Base-by-base conservation (phyloP, 306 rosid species). In the Cicer pinnatifidum region DNA sequence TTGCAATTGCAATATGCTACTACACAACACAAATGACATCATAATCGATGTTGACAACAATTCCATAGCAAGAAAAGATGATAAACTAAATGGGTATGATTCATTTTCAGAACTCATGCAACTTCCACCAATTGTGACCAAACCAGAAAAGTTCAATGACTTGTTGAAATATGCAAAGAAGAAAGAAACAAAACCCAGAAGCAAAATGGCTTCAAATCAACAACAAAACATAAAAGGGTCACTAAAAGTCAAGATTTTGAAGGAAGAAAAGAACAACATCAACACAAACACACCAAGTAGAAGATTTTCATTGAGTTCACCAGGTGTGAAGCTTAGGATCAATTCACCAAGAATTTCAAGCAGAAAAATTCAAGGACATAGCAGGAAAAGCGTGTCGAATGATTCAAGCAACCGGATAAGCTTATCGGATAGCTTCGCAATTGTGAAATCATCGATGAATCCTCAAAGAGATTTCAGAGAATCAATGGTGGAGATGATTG, bases 401-500 rank as follows among this genome's bases (percentile, higher is more conserved):
- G 47, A 10, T 1, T 23, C 81, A 0, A 68, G 78, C 7, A 64
- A 71, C n/a, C 76, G 85, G 81, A 82, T 82, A 72, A 88, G 90
- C 59, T 77, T 94, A 0, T 87, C 92, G 0, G 89, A 85, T 12
- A 86, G 97, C 84, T 75, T 91, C 10, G 98, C 96, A n/a, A 67
- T 94, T 37, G 89, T 94, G 79, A 94, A 94, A 72, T 84, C 92
- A 2, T 94, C 98, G 19, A 73, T 81, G 59, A 89, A 94, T 72
- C 97, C 98, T 8, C 90, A 89, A 59, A 89, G 84, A 13, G 98
- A 94, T 58, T 94, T 94, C 85, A 88, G 89, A 59, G 96, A 91
- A 15, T 94, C 98, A 69, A 94, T 94, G 98, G 89, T 89, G 86
- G 98, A 94, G 86, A 94, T 94, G 98, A 94, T 94, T 60, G 89